Percentiles rank a stretch among this genome's conserved stretches.
Conservation (phyloP, 2,329 filamentous ascomycete species). For the Chaetomium sp. region DNA sequence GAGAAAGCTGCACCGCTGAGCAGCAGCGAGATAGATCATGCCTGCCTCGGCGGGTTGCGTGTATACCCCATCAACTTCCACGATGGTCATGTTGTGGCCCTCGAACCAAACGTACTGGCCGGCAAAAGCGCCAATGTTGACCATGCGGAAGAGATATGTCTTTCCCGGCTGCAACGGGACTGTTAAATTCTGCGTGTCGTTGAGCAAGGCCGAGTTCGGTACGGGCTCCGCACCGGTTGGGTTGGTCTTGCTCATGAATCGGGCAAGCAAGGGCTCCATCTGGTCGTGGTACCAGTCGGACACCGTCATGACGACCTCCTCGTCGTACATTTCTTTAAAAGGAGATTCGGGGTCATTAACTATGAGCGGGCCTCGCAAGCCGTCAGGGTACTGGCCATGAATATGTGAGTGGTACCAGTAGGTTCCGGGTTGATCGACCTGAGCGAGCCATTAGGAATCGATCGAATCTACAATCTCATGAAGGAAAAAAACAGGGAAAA, state of each 20-base stretch:
- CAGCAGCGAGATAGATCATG: conserved; percentile 67
- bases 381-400: conserved; percentile 70
- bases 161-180: conserved; percentile 65
- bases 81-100: conserved; percentile 66
- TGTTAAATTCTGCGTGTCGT: conserved; percentile 65
- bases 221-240: conserved; percentile 65
- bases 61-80: conserved; percentile 75
- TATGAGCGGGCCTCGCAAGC: conserved; percentile 64
- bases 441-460: neutral
- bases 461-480: too few species aligned
- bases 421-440: conserved; percentile 68
- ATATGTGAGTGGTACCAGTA: conserved; percentile 80
- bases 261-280: conserved; percentile 51
- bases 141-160: conserved; percentile 71
- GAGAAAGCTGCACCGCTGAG: conserved; percentile 66
- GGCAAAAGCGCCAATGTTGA: conserved; percentile 74
- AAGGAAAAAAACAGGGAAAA: too few species aligned
- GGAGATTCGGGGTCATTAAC: conserved; percentile 65
- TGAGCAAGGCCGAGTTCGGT: conserved; percentile 69
- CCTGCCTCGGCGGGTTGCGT: conserved; percentile 61
- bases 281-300: conserved; percentile 72
- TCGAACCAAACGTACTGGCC: conserved; percentile 69
- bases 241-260: conserved; percentile 57
- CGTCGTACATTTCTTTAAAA: conserved; percentile 59
- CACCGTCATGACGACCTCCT: conserved; percentile 65